These are phyloP conservation scores for Coniosporium tulheliwenetii DNA, from an alignment of 2,329 filamentous ascomycete genomes.

Conservation along the genomic window DNA sequence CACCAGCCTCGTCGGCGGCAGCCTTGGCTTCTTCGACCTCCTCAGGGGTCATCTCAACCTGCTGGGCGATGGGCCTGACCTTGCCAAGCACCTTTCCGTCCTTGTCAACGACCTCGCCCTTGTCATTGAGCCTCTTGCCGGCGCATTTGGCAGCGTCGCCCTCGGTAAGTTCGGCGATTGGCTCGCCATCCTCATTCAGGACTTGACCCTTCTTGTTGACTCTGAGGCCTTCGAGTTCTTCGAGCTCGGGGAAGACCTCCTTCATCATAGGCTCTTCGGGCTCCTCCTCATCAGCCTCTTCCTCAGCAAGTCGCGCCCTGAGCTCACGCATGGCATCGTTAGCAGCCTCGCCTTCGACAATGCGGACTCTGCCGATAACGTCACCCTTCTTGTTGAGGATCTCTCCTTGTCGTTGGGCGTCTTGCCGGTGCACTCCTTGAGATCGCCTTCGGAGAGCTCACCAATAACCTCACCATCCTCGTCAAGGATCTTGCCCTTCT, in stretches of 20 bases:
- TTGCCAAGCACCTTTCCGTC: constrained; percentile 48
- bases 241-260: constrained; percentile 23
- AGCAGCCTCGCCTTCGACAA: constrained; percentile 27
- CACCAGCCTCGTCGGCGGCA: constrained; percentile 1
- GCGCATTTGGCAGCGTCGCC: constrained; percentile 47
- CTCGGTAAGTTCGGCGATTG: constrained; percentile 35
- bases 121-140: constrained; percentile 47
- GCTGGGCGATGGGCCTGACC: constrained; percentile 25
- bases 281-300: constrained; percentile 13
- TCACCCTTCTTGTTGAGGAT: constrained; percentile 49
- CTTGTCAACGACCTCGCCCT: constrained; percentile 49
- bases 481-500: constrained; percentile 37
- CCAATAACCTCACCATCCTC: constrained; percentile 38
- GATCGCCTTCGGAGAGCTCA: constrained; percentile 39
- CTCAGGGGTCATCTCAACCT: constrained; percentile 15
- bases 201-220: constrained; percentile 43
- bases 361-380: constrained; percentile 44
- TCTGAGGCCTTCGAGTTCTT: constrained; percentile 35
- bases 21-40: constrained; percentile 3
- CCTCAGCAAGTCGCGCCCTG: constrained; percentile 6
- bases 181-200: constrained; percentile 36
- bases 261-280: constrained; percentile 2
- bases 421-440: constrained; percentile 47
- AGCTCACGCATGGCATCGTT: constrained; percentile 7
- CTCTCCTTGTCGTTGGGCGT: constrained; percentile 50